Evolutionary conservation across 2,329 filamentous ascomycete species (phyloP).

Genomic region (Aspergillus pseudotamarii): DNA sequence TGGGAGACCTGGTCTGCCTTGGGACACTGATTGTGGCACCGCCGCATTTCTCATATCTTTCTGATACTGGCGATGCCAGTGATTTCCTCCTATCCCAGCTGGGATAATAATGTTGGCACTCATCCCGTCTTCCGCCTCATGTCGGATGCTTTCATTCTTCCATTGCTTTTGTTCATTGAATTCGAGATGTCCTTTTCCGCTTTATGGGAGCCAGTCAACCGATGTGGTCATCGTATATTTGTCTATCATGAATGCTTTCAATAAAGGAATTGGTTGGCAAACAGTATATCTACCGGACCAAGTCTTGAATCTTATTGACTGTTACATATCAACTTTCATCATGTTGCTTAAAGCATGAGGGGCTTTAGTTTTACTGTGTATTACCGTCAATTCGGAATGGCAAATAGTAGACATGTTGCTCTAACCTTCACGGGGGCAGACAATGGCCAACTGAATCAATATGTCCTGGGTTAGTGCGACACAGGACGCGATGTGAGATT

Average conservation of each 20-base stretch:
- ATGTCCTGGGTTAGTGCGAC: neutral
- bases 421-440: neutral
- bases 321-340: neutral
- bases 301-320: neutral
- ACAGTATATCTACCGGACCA: no score
- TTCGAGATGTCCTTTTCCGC: neutral
- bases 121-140: neutral
- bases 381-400: neutral
- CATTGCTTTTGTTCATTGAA: fast-evolving
- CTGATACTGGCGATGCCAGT: constrained; percentile 4
- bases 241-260: neutral
- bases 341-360: neutral
- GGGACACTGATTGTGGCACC: constrained; percentile 46
- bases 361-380: neutral
- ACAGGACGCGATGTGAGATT: neutral
- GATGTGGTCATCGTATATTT: neutral
- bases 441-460: neutral
- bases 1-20: constrained; percentile 53
- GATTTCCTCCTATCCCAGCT: constrained; percentile 21
- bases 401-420: neutral
- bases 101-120: neutral
- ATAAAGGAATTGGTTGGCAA: neutral
- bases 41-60: constrained; percentile 10
- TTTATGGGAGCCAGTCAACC: neutral
- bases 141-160: neutral